phyloP scores from a whole-genome alignment of 2,329 filamentous ascomycete species.

The Blastomyces parvus region DNA sequence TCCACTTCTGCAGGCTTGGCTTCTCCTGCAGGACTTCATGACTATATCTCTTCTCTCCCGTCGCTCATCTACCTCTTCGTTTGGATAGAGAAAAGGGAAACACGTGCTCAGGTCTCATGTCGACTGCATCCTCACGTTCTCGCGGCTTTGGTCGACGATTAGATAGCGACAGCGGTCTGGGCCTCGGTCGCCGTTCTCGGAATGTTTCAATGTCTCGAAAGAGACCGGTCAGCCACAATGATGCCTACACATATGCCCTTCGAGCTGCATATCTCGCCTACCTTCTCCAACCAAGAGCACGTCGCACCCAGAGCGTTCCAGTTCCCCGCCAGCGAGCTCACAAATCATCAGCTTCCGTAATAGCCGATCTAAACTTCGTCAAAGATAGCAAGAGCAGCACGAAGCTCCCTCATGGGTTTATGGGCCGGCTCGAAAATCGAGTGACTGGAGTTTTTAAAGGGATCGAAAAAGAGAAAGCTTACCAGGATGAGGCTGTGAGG shows the following conservation, averaged over 20 bases:
- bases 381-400: conserved; percentile 62
- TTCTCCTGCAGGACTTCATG: conserved; percentile 2
- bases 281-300: conserved; percentile 80
- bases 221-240: conserved; percentile 49
- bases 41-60: conserved; percentile 12
- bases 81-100: conserved; percentile 19
- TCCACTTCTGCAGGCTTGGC: neutral
- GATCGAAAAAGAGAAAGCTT: conserved; percentile 75
- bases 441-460: conserved; percentile 73
- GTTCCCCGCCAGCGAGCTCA: conserved; percentile 55
- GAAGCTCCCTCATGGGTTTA: conserved; percentile 61
- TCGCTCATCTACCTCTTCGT: conserved; percentile 19
- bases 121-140: conserved; percentile 38
- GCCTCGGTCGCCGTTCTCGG: conserved; percentile 34
- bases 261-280: conserved; percentile 87
- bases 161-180: conserved; percentile 34
- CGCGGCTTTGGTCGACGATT: conserved; percentile 39
- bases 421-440: conserved; percentile 62
- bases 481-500: conserved; percentile 81
- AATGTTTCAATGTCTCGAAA: conserved; percentile 35
- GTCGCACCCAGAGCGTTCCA: conserved; percentile 74
- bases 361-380: conserved; percentile 72
- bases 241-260: conserved; percentile 85
- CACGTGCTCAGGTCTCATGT: conserved; percentile 27
- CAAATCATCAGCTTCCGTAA: conserved; percentile 62